Conservation (phyloP, 208 protist genomes). For the Herpetomonas samuelpessoai region DNA sequence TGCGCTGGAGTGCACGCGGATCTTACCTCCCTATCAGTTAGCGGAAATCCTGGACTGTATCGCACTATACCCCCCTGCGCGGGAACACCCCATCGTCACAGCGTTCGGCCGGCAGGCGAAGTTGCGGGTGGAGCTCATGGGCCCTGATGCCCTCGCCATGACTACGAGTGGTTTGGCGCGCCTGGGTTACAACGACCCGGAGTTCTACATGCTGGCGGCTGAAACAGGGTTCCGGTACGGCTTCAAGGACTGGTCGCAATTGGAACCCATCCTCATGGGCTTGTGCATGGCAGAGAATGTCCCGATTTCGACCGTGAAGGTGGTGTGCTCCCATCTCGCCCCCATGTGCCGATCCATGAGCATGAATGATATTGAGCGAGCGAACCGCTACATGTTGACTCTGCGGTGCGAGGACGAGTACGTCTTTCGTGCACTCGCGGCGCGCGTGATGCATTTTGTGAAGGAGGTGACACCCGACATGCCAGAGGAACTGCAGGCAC, state of each 20-base stretch:
- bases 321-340: conserved; percentile 58
- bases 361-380: conserved; percentile 75
- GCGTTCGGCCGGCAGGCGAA: conserved; percentile 68
- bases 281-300: conserved; percentile 45
- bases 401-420: conserved; percentile 84
- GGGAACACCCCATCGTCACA: conserved; percentile 56
- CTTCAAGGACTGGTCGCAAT: conserved; percentile 63
- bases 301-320: conserved; percentile 38
- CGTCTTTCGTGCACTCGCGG: conserved; percentile 72
- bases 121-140: conserved; percentile 76
- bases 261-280: conserved; percentile 81
- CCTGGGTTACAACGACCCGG: conserved; percentile 69
- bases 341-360: conserved; percentile 73
- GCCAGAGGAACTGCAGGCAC: conserved; percentile 76
- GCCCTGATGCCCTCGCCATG: conserved; percentile 32
- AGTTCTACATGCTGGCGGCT: conserved; percentile 71
- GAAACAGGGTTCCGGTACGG: conserved; percentile 69
- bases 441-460: conserved; percentile 80
- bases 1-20: conserved; percentile 53
- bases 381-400: conserved; percentile 71
- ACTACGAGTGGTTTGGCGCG: conserved; percentile 63
- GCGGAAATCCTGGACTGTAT: conserved; percentile 66
- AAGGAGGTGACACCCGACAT: conserved; percentile 89
- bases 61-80: conserved; percentile 68
- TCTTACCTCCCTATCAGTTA: conserved; percentile 59